Conservation (phyloP, 1,284 basidiomycete species). For the Puccinia coronata region DNA sequence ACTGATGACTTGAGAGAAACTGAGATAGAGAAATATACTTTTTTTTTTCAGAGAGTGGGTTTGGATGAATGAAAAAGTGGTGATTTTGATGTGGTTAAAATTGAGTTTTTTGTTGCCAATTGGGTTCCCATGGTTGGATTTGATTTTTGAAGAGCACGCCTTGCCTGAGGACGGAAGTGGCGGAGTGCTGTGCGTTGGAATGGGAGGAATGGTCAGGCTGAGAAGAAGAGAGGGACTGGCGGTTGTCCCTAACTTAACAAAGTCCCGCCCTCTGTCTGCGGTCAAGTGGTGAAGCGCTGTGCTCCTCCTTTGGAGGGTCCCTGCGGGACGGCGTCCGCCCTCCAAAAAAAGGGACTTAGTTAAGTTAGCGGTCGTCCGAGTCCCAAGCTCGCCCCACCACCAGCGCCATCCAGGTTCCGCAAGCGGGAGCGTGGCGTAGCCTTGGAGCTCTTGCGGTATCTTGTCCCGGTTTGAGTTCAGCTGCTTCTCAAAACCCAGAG, state of each 20-base stretch:
- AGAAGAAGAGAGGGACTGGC: conserved; percentile 45
- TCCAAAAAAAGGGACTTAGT: too few relatives aligned
- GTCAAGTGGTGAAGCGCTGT: conserved; percentile 82
- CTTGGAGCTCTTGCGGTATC: conserved; percentile 32
- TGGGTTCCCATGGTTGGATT: conserved; percentile 80
- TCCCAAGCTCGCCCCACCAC: neutral
- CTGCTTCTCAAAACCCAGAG: conserved; percentile 14
- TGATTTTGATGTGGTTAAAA: too few relatives aligned
- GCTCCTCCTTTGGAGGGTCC: conserved; percentile 75
- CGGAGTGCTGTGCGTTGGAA: conserved; percentile 63
- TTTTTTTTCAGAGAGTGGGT: too few relatives aligned
- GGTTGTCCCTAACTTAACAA: conserved; percentile 56
- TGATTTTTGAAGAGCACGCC: conserved; percentile 75
- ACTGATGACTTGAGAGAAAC: too few relatives aligned
- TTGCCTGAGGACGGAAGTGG: conserved; percentile 65
- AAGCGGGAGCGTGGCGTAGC: neutral
- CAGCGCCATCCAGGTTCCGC: neutral
- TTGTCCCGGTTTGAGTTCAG: conserved; percentile 17
- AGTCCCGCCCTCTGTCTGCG: conserved; percentile 76
- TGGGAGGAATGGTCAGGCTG: conserved; percentile 58
- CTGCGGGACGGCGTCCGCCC: conserved; percentile 67
- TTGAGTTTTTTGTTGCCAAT: too few relatives aligned
- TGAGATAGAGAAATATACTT: too few relatives aligned
- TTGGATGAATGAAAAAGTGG: too few relatives aligned
- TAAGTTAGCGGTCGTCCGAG: conserved; percentile 63